These are phyloP conservation scores for Umbilicus rupestris DNA, from an alignment of 164 flowering plant genomes.

Conservation along the genomic window DNA sequence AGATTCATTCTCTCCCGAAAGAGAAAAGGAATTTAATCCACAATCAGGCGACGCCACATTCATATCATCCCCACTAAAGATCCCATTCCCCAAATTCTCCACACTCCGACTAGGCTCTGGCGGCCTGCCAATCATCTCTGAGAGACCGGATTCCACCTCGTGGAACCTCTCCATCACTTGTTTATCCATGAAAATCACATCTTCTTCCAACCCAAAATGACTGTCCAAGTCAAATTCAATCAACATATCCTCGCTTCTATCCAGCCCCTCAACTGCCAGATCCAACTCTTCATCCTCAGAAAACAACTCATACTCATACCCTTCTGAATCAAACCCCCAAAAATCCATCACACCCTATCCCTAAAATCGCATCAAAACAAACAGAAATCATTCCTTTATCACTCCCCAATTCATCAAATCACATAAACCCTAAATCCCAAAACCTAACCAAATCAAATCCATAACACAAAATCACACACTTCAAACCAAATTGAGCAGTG, in stretches of 20 bases:
- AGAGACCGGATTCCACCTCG: slow-evolving; percentile 2
- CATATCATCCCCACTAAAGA: slow-evolving; percentile 6
- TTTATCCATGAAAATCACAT: not conserved
- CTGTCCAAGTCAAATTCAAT: slow-evolving; percentile 4
- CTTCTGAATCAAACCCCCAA: not conserved
- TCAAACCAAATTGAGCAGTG: too few relatives aligned
- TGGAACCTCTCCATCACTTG: slow-evolving; percentile 1
- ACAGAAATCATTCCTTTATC: not conserved
- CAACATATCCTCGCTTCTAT: not conserved
- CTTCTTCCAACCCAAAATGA: slow-evolving; percentile 4
- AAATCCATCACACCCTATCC: not conserved
- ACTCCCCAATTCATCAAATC: not conserved
- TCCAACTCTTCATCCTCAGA: slow-evolving; percentile 1
- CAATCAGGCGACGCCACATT: slow-evolving; percentile 11
- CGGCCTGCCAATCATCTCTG: not conserved
- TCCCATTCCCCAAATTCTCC: slow-evolving; percentile 4
- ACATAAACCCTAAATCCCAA: not conserved
- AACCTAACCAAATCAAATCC: not conserved
- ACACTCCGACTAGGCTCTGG: not conserved
- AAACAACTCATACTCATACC: not conserved
- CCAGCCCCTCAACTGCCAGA: not conserved
- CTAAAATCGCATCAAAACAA: not conserved
- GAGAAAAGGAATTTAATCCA: slow-evolving; percentile 6
- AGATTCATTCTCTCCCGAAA: slow-evolving; percentile 8
- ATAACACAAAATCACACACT: not conserved